These are phyloP conservation scores for Hypoxylon sp. DNA, from an alignment of 2,329 filamentous ascomycete species.

Conservation along the genomic window DNA sequence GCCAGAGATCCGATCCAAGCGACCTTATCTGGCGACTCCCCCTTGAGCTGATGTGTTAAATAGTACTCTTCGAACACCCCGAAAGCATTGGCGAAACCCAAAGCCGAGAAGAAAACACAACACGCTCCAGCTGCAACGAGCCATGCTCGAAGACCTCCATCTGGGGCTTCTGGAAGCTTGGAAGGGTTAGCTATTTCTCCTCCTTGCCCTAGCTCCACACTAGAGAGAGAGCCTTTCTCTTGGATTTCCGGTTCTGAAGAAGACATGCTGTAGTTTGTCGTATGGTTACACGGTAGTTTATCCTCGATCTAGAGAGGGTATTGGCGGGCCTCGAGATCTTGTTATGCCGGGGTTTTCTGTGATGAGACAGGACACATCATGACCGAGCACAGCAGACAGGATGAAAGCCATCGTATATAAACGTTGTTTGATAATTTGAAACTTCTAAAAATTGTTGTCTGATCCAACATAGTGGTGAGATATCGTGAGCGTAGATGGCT, in stretches of 20 bases:
- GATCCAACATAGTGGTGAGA: constrained; percentile 9
- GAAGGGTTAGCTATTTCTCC: neutral
- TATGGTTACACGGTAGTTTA: neutral
- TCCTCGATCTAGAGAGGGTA: constrained; percentile 10
- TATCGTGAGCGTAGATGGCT: neutral
- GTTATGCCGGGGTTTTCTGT: constrained; percentile 4
- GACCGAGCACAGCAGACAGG: neutral
- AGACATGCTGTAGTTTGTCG: constrained; percentile 23
- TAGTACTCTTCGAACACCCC: constrained; percentile 58
- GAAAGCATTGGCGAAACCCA: constrained; percentile 59
- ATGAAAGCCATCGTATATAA: constrained; percentile 23
- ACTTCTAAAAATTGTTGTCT: neutral
- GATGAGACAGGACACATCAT: constrained; percentile 9
- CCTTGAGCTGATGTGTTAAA: constrained; percentile 48
- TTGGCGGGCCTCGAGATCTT: neutral
- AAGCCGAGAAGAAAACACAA: constrained; percentile 52
- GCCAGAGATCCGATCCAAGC: constrained; percentile 58
- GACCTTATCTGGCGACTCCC: constrained; percentile 51
- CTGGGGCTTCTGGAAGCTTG: constrained; percentile 39
- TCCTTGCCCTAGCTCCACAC: constrained; percentile 5
- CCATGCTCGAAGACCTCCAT: constrained; percentile 53
- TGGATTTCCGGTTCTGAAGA: constrained; percentile 16
- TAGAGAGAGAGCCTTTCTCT: constrained; percentile 8
- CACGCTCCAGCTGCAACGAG: constrained; percentile 47
- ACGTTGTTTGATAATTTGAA: neutral